These are phyloP conservation scores for Catunica adiposa DNA, from an alignment of 2,329 filamentous ascomycete species.

Conservation along the genomic window DNA sequence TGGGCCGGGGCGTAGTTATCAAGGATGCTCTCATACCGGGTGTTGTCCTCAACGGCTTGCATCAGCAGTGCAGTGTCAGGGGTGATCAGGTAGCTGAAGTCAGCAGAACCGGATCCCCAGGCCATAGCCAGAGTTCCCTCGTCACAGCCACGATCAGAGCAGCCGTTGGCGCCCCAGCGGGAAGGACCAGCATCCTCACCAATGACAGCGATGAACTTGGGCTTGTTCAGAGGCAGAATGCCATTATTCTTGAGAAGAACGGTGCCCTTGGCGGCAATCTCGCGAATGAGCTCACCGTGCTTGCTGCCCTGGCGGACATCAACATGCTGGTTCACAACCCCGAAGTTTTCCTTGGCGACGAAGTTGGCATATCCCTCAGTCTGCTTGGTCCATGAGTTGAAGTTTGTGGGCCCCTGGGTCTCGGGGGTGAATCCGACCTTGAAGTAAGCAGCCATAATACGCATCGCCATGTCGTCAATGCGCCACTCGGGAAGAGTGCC, in stretches of 20 bases:
- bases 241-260: slow-evolving; percentile 80
- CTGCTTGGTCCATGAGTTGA: slow-evolving; percentile 71
- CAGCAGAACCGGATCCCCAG: slow-evolving; percentile 61
- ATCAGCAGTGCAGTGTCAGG: slow-evolving; percentile 54
- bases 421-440: slow-evolving; percentile 42
- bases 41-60: slow-evolving; percentile 42
- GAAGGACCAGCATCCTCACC: slow-evolving; percentile 72
- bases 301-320: slow-evolving; percentile 58
- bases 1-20: slow-evolving; percentile 47
- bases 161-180: slow-evolving; percentile 61
- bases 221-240: slow-evolving; percentile 59
- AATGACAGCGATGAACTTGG: slow-evolving; percentile 59
- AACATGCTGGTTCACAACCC: slow-evolving; percentile 62
- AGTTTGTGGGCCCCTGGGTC: slow-evolving; percentile 47
- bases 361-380: slow-evolving; percentile 55
- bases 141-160: slow-evolving; percentile 47
- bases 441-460: slow-evolving; percentile 59
- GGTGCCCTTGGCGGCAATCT: slow-evolving; percentile 62
- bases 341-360: slow-evolving; percentile 42
- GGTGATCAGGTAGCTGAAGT: slow-evolving; percentile 61
- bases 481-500: slow-evolving; percentile 77
- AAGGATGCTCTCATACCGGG: slow-evolving; percentile 48
- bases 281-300: slow-evolving; percentile 59
- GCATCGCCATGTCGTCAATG: slow-evolving; percentile 79
- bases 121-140: slow-evolving; percentile 52